Base-by-base conservation (phyloP, 73 alveolate genomes). In the Paraurostyla sp. region DNA sequence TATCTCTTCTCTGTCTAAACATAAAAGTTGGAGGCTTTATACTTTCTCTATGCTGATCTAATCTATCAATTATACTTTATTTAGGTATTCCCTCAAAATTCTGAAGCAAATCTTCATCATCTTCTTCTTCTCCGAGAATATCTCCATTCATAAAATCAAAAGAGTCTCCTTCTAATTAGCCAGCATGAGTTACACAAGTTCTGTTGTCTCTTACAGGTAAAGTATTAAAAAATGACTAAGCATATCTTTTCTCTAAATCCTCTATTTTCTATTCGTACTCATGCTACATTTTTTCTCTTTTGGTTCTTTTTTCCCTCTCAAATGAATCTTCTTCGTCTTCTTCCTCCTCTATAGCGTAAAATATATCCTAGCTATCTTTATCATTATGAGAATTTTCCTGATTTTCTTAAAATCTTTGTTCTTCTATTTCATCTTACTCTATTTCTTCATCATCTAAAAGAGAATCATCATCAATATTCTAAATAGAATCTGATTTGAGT, bases 241-340 rank as follows among this genome's bases (percentile, higher is more conserved):
- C 87, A 46, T 46, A 32, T 7, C 48, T 75, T 29, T 32, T n/a
- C 52, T 75, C 87, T 25, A 75, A 18, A 16, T 36, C 57, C 22
- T 75, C 87, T 7, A 75, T 46, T 29, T 75, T 75, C 36, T 18
- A 29, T 50, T 75, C 69, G 48, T 48, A 75, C 23, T 75, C 87
- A 4, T 49, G 20, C 30, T 75, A 43, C 3, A 9, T 20, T 46
- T 46, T 40, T 22, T 46, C 75, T 49, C 87, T 75, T 30, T 75
- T 46, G 18, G 27, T 20, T 43, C 73, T 20, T 33, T 49, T 75
- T 38, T 75, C 87, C 48, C 73, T 75, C 30, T 75, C 87, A 30
- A 75, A 75, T 3, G 87, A 75, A 49, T 75, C 87, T 48, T 75
- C 87, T 75, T 75, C 87, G 33, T 75, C 87, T 32, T 75, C 87